Percentiles rank a stretch among this genome's conserved stretches.
Evolutionary conservation across 2,329 filamentous ascomycete species (phyloP).

Genomic region (Helotiales sp.): DNA sequence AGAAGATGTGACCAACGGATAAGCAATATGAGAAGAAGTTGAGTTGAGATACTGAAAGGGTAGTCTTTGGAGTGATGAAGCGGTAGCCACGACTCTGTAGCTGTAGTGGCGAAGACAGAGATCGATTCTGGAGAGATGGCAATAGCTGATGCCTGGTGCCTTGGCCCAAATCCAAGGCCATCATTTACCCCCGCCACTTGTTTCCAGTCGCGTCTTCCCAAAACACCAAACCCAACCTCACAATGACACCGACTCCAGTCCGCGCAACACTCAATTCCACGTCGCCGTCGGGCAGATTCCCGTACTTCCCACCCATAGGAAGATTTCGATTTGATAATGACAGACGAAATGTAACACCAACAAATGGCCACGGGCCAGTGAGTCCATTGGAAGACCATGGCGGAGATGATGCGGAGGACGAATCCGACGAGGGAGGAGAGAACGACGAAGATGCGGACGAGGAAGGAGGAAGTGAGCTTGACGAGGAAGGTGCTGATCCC

Average conservation of each 20-base stretch:
- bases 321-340: slow-evolving; percentile 7
- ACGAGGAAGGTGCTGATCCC: slow-evolving; percentile 27
- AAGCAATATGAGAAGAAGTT: no score
- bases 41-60: no score
- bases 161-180: background rate
- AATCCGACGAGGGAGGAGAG: slow-evolving; percentile 21
- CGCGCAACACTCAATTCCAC: background rate
- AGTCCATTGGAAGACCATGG: slow-evolving; percentile 14
- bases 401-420: background rate
- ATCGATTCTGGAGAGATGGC: no score
- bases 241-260: slow-evolving; percentile 5
- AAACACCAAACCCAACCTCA: slow-evolving; percentile 7
- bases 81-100: no score
- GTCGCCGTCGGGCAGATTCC: background rate
- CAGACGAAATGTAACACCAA: slow-evolving; percentile 8
- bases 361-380: slow-evolving; percentile 4
- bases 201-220: slow-evolving; percentile 11
- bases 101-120: no score
- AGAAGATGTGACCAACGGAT: no score
- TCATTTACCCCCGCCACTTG: background rate
- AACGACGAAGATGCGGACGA: slow-evolving; percentile 27
- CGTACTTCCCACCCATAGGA: slow-evolving; percentile 5
- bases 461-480: slow-evolving; percentile 21
- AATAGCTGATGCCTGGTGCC: no score
- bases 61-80: no score